Evolutionary conservation across 2,329 filamentous ascomycete genomes (phyloP).

Genomic region (Cryphonectria naterciae): DNA sequence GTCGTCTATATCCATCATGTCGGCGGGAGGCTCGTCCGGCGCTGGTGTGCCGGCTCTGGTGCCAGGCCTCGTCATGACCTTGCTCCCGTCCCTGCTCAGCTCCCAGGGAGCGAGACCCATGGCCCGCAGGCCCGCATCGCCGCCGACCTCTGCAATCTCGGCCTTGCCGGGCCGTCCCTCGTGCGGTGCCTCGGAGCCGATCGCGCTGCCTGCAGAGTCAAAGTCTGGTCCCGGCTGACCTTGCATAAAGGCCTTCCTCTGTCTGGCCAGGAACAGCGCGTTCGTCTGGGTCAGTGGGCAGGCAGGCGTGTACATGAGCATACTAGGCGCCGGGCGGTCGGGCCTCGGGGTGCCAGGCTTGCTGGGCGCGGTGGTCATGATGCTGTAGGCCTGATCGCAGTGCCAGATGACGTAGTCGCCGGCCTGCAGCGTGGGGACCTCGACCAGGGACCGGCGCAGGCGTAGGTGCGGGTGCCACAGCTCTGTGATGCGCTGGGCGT

Average conservation of each 20-base stretch:
- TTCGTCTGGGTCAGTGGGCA: conserved; percentile 62
- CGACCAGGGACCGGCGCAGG: conserved; percentile 57
- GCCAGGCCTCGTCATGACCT: conserved; percentile 37
- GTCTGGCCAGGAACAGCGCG: conserved; percentile 59
- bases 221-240: conserved; percentile 61
- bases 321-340: conserved; percentile 43
- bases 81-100: conserved; percentile 39
- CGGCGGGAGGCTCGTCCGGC: conserved; percentile 31
- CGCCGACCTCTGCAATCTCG: conserved; percentile 56
- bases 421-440: conserved; percentile 57
- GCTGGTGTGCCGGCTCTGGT: conserved; percentile 40
- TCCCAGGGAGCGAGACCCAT: conserved; percentile 62
- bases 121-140: conserved; percentile 55
- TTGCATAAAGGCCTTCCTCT: conserved; percentile 60
- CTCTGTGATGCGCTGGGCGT: conserved; percentile 61
- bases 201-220: conserved; percentile 55
- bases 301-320: conserved; percentile 60
- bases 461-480: conserved; percentile 61
- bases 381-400: conserved; percentile 60
- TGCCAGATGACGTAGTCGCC: conserved; percentile 65
- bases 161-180: conserved; percentile 52
- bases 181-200: conserved; percentile 57
- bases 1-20: conserved; percentile 34
- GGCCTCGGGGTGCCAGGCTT: conserved; percentile 40
- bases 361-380: conserved; percentile 46